A percentile compares a stretch with the other conserved stretches of the same genome.
phyloP scores from a whole-genome alignment of 805 yeast genomes.

The Saccharomycopsis amapae region DNA sequence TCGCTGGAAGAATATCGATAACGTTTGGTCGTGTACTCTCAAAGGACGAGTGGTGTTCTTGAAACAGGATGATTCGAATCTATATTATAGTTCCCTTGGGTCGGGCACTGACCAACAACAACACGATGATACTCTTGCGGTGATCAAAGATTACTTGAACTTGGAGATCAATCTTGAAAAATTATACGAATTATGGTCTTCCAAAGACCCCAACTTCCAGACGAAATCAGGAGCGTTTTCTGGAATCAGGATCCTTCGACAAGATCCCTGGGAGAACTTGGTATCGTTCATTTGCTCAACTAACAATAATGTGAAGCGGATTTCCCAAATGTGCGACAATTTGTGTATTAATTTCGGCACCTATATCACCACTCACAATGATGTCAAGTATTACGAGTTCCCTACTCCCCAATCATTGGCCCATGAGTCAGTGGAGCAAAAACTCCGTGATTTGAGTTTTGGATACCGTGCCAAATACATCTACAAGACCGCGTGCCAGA shows the following conservation, averaged over 20 bases:
- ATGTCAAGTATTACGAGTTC: slow-evolving; percentile 57
- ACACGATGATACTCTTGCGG: slow-evolving; percentile 31
- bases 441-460: slow-evolving; percentile 46
- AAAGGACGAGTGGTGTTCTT: slow-evolving; percentile 56
- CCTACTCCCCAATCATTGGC: slow-evolving; percentile 57
- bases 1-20: slow-evolving; percentile 59
- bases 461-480: slow-evolving; percentile 93
- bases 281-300: slow-evolving; percentile 89
- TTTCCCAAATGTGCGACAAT: slow-evolving; percentile 84
- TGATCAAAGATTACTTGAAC: slow-evolving; percentile 65
- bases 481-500: slow-evolving; percentile 59
- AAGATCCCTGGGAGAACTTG: slow-evolving; percentile 96
- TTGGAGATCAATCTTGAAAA: slow-evolving; percentile 45
- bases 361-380: slow-evolving; percentile 45
- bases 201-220: slow-evolving; percentile 44
- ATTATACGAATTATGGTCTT: slow-evolving; percentile 57
- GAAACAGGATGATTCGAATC: slow-evolving; percentile 43
- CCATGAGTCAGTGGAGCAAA: slow-evolving; percentile 35
- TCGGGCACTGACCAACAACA: slow-evolving; percentile 12
- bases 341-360: slow-evolving; percentile 68
- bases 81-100: slow-evolving; percentile 47
- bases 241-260: slow-evolving; percentile 81
- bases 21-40: slow-evolving; percentile 60
- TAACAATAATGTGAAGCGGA: slow-evolving; percentile 91
- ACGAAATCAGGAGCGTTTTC: slow-evolving; percentile 34